Conservation (phyloP, 495 filamentous ascomycete species). For the Astrocystis sublimbata region DNA sequence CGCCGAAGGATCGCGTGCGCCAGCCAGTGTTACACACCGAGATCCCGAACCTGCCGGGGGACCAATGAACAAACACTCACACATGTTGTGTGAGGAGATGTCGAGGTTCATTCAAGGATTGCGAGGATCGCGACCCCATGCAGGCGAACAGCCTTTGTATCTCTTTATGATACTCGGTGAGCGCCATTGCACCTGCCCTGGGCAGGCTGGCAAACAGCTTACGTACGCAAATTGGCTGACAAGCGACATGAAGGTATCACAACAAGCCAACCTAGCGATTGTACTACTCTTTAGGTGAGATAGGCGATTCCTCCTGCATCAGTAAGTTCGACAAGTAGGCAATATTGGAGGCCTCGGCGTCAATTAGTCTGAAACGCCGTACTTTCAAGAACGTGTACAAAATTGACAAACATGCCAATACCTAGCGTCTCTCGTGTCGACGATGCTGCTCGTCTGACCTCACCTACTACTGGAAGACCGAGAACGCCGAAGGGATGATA, state of each 20-base stretch:
- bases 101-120: slow-evolving; percentile 4
- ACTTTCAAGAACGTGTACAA: background rate
- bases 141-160: slow-evolving; percentile 9
- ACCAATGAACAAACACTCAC: slow-evolving; percentile 13
- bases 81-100: background rate
- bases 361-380: background rate
- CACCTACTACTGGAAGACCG: background rate
- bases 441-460: background rate
- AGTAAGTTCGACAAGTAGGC: background rate
- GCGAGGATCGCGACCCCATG: slow-evolving; percentile 11
- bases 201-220: background rate
- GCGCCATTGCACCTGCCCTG: background rate
- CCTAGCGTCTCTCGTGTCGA: background rate
- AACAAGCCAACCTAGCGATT: background rate
- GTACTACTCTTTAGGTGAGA: slow-evolving; percentile 2
- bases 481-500: background rate
- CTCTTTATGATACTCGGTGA: slow-evolving; percentile 13
- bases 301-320: background rate
- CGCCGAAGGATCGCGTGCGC: background rate
- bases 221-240: slow-evolving; percentile 11
- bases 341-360: background rate
- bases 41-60: slow-evolving; percentile 15
- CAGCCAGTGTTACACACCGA: slow-evolving; percentile 10
- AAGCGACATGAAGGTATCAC: background rate
- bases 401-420: background rate